Evolutionary conservation across 257 asterid species (phyloP), one percentile per base, ranked within the genome.

Genomic region (Solanum sitiens): DNA sequence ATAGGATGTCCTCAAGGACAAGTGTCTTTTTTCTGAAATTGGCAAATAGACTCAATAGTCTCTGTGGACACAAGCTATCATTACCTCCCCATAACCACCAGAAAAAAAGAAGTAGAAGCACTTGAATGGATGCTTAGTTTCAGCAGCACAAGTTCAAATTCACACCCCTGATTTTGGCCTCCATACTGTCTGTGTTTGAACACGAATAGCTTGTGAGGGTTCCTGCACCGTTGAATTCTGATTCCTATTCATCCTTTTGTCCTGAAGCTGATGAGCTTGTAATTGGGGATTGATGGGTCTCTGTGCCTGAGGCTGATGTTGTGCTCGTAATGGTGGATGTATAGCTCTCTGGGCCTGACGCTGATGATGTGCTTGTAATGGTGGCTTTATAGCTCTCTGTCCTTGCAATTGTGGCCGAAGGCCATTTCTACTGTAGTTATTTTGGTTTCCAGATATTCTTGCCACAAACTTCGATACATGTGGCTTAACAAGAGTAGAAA

Each of bases 401-500:
- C 25, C 21, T 74, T 87, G 92, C 18, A 90, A 86, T 42, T 75
- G 91, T 25, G 85, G 39, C 88, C 86, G 86, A 53, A 53, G 15
- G 72, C 89, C 92, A 53, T 89, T 91, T 61, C 91, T 89, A 87
- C 67, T 86, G 85, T 88, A 84, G 90, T 86, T 85, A 73, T 30
- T 45, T 85, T 92, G 93, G 86, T 86, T 61, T 76, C 91, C 37
- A n/a, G 91, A 88, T 18, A 88, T 56, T 88, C 90, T 92, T 42
- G 84, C 45, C 87, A 92, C 27, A 23, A 87, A 79, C 73, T 72
- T 90, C 21, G 93, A 89, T 61, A 91, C 82, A 30, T 92, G 94
- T 67, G 93, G 94, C 82, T 95, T 92, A 33, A 88, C 94, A 88
- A 96, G 91, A 88, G 89, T 89, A 23, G 93, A 84, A 75, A 92